Evolutionary conservation across 805 yeast species (phyloP).

Genomic region (Saccharomyces cerevisiae): DNA sequence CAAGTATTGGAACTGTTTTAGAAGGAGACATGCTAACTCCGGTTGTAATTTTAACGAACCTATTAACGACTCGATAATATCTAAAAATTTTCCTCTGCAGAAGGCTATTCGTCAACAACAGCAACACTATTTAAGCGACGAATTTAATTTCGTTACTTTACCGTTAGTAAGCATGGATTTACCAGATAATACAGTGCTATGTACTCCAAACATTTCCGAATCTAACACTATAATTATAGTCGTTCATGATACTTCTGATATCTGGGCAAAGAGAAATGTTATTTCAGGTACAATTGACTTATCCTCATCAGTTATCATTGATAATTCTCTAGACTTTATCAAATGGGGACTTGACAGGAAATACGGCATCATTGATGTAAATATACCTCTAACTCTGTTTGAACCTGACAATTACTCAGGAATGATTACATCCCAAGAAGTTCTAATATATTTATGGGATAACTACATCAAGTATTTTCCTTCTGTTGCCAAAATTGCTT

Average conservation of each 20-base stretch:
- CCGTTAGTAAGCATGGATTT: slow-evolving; percentile 47
- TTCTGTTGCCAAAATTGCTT: slow-evolving; percentile 58
- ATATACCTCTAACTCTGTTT: slow-evolving; percentile 49
- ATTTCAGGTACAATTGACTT: slow-evolving; percentile 70
- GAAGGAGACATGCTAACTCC: slow-evolving; percentile 48
- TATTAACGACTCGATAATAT: slow-evolving; percentile 20
- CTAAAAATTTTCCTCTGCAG: slow-evolving; percentile 46
- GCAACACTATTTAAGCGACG: slow-evolving; percentile 44
- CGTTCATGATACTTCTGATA: slow-evolving; percentile 85
- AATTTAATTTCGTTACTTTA: slow-evolving; percentile 52
- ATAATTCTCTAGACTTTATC: slow-evolving; percentile 61
- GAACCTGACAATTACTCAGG: slow-evolving; percentile 52
- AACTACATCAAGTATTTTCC: slow-evolving; percentile 70
- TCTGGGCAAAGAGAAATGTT: slow-evolving; percentile 84
- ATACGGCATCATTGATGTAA: slow-evolving; percentile 77
- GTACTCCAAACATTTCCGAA: slow-evolving; percentile 61
- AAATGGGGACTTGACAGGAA: slow-evolving; percentile 55
- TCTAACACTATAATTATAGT: slow-evolving; percentile 58
- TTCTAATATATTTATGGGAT: slow-evolving; percentile 79
- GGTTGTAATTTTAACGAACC: slow-evolving; percentile 33
- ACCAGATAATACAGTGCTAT: slow-evolving; percentile 33
- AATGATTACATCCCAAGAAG: slow-evolving; percentile 64
- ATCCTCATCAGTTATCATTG: slow-evolving; percentile 63
- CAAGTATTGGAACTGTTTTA: slow-evolving; percentile 77
- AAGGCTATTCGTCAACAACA: slow-evolving; percentile 75